These are phyloP conservation scores for Geum urbanum DNA, from an alignment of 306 rosid genomes.

Conservation along the genomic window DNA sequence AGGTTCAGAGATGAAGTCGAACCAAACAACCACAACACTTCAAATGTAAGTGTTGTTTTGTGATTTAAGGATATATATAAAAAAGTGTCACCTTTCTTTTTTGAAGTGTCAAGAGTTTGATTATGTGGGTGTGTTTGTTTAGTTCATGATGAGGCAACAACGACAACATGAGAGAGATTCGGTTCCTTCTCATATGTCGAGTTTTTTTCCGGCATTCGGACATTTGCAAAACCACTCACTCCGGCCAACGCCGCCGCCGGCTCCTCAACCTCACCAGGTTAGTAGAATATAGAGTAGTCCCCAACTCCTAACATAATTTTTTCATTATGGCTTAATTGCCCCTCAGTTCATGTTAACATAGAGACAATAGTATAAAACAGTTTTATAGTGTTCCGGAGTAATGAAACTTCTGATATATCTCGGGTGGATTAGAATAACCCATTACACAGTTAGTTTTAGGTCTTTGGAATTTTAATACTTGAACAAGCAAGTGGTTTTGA, in stretches of 20 bases:
- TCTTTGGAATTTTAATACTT: not conserved
- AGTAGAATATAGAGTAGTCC: not conserved
- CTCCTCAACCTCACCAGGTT: slow-evolving; percentile 77
- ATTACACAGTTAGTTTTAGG: not conserved
- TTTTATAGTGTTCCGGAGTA: not conserved
- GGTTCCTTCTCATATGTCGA: slow-evolving; percentile 41
- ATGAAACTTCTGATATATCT: not conserved
- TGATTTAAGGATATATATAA: not conserved
- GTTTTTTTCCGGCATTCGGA: slow-evolving; percentile 67
- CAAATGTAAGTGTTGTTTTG: slow-evolving; percentile 38
- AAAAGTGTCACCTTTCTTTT: not conserved
- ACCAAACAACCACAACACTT: slow-evolving; percentile 20
- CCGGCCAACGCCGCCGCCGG: slow-evolving; percentile 62
- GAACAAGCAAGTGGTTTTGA: not conserved
- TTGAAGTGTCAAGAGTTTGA: not conserved
- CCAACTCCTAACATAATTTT: not conserved
- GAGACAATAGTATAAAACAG: not conserved
- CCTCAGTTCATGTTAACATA: not conserved
- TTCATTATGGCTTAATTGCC: slow-evolving; percentile 1
- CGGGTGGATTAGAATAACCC: not conserved
- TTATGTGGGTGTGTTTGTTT: not conserved
- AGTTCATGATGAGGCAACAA: slow-evolving; percentile 42
- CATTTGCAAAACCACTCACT: slow-evolving; percentile 56
- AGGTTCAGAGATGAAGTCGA: slow-evolving; percentile 47
- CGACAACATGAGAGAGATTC: slow-evolving; percentile 56